Conservation (phyloP, 495 filamentous ascomycete genomes). For the Apiosordaria backusii region DNA sequence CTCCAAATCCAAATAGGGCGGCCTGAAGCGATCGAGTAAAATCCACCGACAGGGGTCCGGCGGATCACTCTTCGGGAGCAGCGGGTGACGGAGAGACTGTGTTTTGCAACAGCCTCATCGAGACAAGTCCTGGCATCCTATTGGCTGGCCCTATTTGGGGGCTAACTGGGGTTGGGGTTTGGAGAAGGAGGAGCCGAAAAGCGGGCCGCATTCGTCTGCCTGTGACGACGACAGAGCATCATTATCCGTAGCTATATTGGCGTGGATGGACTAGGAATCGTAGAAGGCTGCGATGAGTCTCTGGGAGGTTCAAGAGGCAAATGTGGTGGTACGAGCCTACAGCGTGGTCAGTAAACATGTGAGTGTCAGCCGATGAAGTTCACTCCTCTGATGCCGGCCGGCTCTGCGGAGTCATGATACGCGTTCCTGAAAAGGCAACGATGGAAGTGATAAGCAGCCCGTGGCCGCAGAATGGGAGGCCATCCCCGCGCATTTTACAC, state of each 20-base stretch:
- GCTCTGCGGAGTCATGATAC: not conserved
- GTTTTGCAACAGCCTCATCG: conserved; percentile 32
- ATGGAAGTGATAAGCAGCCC: conserved; percentile 19
- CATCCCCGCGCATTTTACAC: conserved; percentile 28
- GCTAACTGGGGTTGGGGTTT: conserved; percentile 11
- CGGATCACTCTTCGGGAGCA: conserved; percentile 29
- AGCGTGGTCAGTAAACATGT: too few species aligned
- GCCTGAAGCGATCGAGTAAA: conserved; percentile 37
- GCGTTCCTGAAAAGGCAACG: conserved; percentile 15
- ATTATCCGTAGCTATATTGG: not conserved
- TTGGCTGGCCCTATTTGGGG: conserved; percentile 31
- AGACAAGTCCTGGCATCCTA: conserved; percentile 14
- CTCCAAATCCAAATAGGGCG: conserved; percentile 15
- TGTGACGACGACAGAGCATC: not conserved
- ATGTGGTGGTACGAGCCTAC: too few species aligned
- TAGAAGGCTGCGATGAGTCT: too few species aligned
- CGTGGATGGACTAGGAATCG: too few species aligned
- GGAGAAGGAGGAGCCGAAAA: not conserved
- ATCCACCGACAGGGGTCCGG: conserved; percentile 29
- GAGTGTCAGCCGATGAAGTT: not conserved
- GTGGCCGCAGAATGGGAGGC: conserved; percentile 29
- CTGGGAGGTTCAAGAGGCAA: too few species aligned
- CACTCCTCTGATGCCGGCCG: conserved; percentile 1
- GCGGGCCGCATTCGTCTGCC: not conserved
- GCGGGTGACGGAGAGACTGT: conserved; percentile 26